phyloP scores from a whole-genome alignment of 2,329 filamentous ascomycete species.

The Fusarium siculi region DNA sequence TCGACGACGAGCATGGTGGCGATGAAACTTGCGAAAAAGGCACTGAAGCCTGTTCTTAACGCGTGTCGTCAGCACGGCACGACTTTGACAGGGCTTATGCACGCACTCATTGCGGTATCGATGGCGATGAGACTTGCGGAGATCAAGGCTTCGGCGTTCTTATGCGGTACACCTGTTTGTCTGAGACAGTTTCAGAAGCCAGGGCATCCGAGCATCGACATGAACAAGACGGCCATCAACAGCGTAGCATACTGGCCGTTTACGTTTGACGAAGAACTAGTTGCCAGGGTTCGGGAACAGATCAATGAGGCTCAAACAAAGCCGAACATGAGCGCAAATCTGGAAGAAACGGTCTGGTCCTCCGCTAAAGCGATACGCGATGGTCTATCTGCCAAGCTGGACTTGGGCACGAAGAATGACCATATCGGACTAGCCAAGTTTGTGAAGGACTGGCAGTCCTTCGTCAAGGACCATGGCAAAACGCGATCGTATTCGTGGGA shows the following conservation, averaged over 20 bases:
- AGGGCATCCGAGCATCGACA: not conserved
- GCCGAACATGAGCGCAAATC: not conserved
- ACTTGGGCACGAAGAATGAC: conserved; percentile 13
- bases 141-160: conserved; percentile 1
- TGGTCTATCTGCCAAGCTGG: conserved; percentile 32
- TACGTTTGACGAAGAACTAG: not conserved
- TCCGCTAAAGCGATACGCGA: conserved; percentile 27
- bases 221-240: conserved; percentile 8
- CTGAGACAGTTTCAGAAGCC: conserved; percentile 1
- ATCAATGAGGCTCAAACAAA: not conserved
- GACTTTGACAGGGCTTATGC: conserved; percentile 13
- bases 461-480: not conserved
- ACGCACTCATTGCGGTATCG: not conserved
- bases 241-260: conserved; percentile 6
- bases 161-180: conserved; percentile 13
- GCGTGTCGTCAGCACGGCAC: conserved; percentile 6
- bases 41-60: not conserved
- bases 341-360: conserved; percentile 34
- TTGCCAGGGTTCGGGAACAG: not conserved
- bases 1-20: not conserved
- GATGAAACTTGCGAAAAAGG: not conserved
- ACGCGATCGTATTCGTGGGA: conserved; percentile 6
- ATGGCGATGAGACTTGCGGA: not conserved
- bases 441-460: conserved; percentile 18
- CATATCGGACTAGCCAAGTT: conserved; percentile 4